phyloP scores from a whole-genome alignment of 1,284 basidiomycete genomes.

The Stygiomarasmius scandens region DNA sequence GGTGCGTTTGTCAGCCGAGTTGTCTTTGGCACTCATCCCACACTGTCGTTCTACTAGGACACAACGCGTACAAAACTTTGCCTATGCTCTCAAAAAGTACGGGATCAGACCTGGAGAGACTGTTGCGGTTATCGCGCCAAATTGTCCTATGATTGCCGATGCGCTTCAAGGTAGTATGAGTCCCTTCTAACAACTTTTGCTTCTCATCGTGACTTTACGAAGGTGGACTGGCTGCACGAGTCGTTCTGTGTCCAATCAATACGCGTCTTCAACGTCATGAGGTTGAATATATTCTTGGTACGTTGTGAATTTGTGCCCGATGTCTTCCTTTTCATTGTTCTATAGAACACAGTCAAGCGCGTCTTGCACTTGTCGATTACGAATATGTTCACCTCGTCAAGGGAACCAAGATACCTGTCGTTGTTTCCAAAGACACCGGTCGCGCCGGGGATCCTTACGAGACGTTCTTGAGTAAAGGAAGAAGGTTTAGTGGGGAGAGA shows the following conservation, averaged over 20 bases:
- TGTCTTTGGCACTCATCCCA: no score
- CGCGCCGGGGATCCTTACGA: constrained; percentile 78
- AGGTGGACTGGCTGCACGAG: constrained; percentile 77
- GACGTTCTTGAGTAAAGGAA: constrained; percentile 67
- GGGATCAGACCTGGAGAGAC: constrained; percentile 78
- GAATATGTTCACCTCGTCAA: constrained; percentile 67
- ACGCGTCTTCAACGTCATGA: constrained; percentile 77
- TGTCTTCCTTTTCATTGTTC: no score
- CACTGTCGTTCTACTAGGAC: no score
- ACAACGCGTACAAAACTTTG: constrained; percentile 79
- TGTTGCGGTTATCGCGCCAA: constrained; percentile 78
- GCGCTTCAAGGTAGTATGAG: constrained; percentile 8
- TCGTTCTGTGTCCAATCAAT: constrained; percentile 78
- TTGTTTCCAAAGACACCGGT: constrained; percentile 78
- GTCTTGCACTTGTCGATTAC: constrained; percentile 75
- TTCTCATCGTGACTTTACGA: no score
- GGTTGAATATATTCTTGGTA: constrained; percentile 73
- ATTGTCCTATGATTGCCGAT: constrained; percentile 83
- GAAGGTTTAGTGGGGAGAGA: constrained; percentile 63
- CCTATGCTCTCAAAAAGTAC: constrained; percentile 72
- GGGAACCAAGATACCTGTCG: constrained; percentile 51
- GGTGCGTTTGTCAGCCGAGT: no score
- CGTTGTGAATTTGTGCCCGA: no score
- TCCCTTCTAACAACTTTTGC: no score
- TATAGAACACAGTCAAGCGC: constrained; percentile 69